Percentiles rank a stretch among this genome's conserved stretches.
These are phyloP conservation scores for Lactarius tabidus DNA, from an alignment of 768 basidiomycete genomes.

Conservation along the genomic window DNA sequence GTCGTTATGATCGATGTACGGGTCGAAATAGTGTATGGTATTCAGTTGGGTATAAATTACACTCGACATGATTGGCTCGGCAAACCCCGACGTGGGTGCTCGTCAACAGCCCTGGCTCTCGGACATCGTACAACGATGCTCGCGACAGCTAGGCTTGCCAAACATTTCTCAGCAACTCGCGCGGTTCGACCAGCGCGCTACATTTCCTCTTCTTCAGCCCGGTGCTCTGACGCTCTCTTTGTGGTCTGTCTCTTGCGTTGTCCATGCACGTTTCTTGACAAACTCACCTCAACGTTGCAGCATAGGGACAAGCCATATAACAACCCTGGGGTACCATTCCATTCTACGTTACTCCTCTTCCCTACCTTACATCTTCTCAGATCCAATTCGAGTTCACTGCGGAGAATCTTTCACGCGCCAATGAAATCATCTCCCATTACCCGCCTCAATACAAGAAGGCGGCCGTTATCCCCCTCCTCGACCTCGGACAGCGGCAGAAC, in stretches of 20 bases:
- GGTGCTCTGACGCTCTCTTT: slow-evolving; percentile 80
- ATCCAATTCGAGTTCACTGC: slow-evolving; percentile 85
- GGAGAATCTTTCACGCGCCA: slow-evolving; percentile 78
- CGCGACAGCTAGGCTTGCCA: slow-evolving; percentile 15
- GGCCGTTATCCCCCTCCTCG: slow-evolving; percentile 93
- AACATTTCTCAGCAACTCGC: slow-evolving; percentile 11
- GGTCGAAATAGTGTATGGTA: too few species aligned
- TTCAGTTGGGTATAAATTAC: too few species aligned
- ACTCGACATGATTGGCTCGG: slow-evolving; percentile 22
- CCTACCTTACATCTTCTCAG: slow-evolving; percentile 37
- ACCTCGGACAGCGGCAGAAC: slow-evolving; percentile 96
- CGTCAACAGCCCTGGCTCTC: not conserved
- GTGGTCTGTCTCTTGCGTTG: slow-evolving; percentile 53
- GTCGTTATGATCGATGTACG: too few species aligned
- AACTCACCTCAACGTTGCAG: slow-evolving; percentile 40
- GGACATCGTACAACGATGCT: slow-evolving; percentile 13
- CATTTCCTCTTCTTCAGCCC: slow-evolving; percentile 40
- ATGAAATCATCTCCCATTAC: slow-evolving; percentile 90
- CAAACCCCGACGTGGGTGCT: slow-evolving; percentile 9
- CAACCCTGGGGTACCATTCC: slow-evolving; percentile 69
- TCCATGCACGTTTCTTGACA: slow-evolving; percentile 16
- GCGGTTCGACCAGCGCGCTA: slow-evolving; percentile 20
- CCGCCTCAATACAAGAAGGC: slow-evolving; percentile 99
- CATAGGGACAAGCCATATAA: slow-evolving; percentile 95
- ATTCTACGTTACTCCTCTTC: not conserved